Evolutionary conservation across 768 basidiomycete genomes (phyloP).

Genomic region (Candolleomyces aberdarensis): DNA sequence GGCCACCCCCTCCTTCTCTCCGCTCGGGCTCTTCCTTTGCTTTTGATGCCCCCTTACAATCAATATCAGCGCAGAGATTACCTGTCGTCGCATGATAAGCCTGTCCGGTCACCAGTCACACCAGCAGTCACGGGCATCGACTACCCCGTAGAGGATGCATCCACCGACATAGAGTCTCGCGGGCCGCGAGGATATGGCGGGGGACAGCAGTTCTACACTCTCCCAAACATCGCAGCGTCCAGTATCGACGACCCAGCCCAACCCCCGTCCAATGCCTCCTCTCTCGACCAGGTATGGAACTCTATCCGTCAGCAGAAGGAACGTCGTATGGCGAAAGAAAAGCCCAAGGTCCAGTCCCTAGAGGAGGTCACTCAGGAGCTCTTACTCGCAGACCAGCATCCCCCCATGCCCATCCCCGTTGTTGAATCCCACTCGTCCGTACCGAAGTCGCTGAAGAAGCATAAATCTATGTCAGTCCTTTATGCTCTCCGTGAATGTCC

Average conservation of each 20-base stretch:
- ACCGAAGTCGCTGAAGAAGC: constrained; percentile 48
- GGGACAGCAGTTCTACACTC: constrained; percentile 29
- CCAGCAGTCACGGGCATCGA: constrained; percentile 48
- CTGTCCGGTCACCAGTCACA: constrained; percentile 35
- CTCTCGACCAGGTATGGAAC: constrained; percentile 63
- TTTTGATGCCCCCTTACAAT: constrained; percentile 23
- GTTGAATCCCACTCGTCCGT: constrained; percentile 35
- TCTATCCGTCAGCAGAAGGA: constrained; percentile 64
- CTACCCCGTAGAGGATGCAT: constrained; percentile 40
- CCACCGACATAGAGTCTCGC: constrained; percentile 29
- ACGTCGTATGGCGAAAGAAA: constrained; percentile 61
- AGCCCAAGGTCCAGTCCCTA: constrained; percentile 68
- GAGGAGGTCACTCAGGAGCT: constrained; percentile 42
- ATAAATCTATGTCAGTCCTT: constrained; percentile 58
- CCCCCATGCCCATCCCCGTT: constrained; percentile 35
- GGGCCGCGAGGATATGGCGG: constrained; percentile 20
- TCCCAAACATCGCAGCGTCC: constrained; percentile 38
- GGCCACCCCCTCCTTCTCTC: constrained; percentile 4
- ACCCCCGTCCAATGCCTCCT: constrained; percentile 36
- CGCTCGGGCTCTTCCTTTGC: constrained; percentile 4
- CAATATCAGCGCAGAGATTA: constrained; percentile 25
- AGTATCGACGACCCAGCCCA: constrained; percentile 40
- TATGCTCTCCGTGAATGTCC: constrained; percentile 1
- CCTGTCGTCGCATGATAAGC: constrained; percentile 17
- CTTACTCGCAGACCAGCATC: constrained; percentile 27